Base-by-base conservation (phyloP, 371 early-diverging fungal genomes). In the Lichtheimia ramosa region DNA sequence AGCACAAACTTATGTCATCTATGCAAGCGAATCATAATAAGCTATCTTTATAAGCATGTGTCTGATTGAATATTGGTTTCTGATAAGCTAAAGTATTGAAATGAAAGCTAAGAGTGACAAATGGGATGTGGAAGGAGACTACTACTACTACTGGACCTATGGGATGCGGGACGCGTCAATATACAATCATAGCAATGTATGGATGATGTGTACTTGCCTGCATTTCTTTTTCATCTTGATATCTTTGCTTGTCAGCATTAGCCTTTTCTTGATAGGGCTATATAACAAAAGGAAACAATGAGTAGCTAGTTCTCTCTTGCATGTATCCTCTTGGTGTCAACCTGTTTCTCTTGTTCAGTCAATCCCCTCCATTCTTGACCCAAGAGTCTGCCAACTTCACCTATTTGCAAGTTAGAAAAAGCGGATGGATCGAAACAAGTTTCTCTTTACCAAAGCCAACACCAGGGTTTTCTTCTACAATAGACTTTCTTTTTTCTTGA, bases 321-420 rank as follows among this genome's bases (percentile, higher is more conserved):
- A 8, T 34, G 2, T 10, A 34, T 34, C 10, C 21, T 27, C 24
- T 25, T 23, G 34, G 8, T 49, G n/a, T 59, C 67, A 74, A 81
- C 82, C 64, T 68, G 59, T 71, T 84, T 84, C 62, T 89, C 85
- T 27, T 80, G 81, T 1, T 88, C 88, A 43, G 68, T 50, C 70
- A 89, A 68, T 0, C 56, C 57, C 68, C 86, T 87, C 94, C 95
- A 94, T 75, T 71, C 70, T 52, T 85, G 83, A 56, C 96, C 96
- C 34, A 93, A 81, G 50, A 87, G 57, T 71, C 87, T 91, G 54
- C 90, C 88, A 43, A 91, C 78, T 23, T 89, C 72, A 56, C 75
- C 79, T 79, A 62, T 20, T 51, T 43, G n/a, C 53, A 23, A 42
- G n/a, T 46, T 8, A 23, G n/a, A 13, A 16, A 21, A 70, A 63